Evolutionary conservation across 306 rosid species (phyloP), one percentile per base, ranked within the genome.

Genomic region (Pyrus betulifolia): DNA sequence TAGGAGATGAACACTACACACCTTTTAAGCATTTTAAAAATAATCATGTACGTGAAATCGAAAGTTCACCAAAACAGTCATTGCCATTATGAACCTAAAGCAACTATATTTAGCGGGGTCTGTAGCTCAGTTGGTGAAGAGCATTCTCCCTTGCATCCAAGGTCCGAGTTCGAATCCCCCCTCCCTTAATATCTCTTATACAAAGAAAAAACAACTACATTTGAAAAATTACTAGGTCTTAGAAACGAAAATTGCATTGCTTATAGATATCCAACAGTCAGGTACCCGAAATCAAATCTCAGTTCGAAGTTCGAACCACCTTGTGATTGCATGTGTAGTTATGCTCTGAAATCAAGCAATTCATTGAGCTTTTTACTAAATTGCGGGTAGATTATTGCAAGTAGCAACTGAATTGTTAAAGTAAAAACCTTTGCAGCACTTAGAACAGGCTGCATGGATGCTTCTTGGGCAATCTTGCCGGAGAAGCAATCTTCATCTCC

Each of bases 401-500:
- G 17, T 18, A 4, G 30, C 22, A 28, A 75, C 8, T 28, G 9
- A 63, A 15, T 15, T 60, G 65, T 10, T 17, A 42, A 28, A 67
- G 61, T 25, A 62, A 8, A 54, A 74, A 95, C 99, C 99, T 95
- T 88, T 58, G 96, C 96, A 80, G 90, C 97, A 72, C 30, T 42
- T 61, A 87, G 49, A 80, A 90, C 89, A 59, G 96, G 93, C 78
- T 89, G 69, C 85, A 59, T 89, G 88, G 18, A 95, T 86, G 90
- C 91, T 80, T 92, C 92, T 65, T 92, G 93, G 12, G 96, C 99
- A 77, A 80, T 88, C 87, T 86, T 11, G 89, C 88, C 0, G 99
- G 97, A 23, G 97, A 89, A 81, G 98, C 93, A 21, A 87, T 9
- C 82, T 88, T 87, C 72, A 92, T 87, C 88, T 51, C 93, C 97